Evolutionary conservation across 208 protist species (phyloP).

Genomic region (Acanthamoeba pearcei): DNA sequence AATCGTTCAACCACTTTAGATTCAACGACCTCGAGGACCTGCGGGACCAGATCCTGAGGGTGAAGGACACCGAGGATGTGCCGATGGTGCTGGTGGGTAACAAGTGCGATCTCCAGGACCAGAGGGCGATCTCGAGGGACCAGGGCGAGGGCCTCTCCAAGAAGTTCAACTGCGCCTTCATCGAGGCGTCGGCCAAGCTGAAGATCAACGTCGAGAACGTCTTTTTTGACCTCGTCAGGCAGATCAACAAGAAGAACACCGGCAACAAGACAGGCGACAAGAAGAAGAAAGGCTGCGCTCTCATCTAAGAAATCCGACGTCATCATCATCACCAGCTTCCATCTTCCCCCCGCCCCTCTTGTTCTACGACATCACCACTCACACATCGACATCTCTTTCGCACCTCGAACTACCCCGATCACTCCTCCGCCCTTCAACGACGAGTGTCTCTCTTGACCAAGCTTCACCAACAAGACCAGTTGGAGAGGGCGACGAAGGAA

Average conservation of each 20-base stretch:
- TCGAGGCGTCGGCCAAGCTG: conserved; percentile 87
- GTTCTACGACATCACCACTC: no score
- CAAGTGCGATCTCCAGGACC: conserved; percentile 88
- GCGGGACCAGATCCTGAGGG: conserved; percentile 90
- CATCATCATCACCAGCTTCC: no score
- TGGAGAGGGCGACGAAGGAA: no score
- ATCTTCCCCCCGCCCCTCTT: no score
- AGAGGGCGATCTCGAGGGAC: conserved; percentile 86
- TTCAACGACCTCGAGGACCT: conserved; percentile 90
- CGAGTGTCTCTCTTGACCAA: no score
- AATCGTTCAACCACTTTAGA: conserved; percentile 83
- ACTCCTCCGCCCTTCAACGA: no score
- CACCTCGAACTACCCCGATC: no score
- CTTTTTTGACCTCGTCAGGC: conserved; percentile 88
- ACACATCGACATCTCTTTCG: no score
- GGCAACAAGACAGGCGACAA: background rate
- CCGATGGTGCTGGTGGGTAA: conserved; percentile 89
- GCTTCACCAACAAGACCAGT: no score
- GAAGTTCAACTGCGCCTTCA: conserved; percentile 86
- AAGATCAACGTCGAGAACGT: conserved; percentile 88
- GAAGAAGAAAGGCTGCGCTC: conserved; percentile 34
- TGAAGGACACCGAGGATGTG: conserved; percentile 85
- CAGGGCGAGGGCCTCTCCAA: conserved; percentile 82
- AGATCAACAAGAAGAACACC: conserved; percentile 83
- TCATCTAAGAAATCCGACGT: background rate